Conservation (phyloP, 2,329 filamentous ascomycete species). For the Westerdykella sp. region DNA sequence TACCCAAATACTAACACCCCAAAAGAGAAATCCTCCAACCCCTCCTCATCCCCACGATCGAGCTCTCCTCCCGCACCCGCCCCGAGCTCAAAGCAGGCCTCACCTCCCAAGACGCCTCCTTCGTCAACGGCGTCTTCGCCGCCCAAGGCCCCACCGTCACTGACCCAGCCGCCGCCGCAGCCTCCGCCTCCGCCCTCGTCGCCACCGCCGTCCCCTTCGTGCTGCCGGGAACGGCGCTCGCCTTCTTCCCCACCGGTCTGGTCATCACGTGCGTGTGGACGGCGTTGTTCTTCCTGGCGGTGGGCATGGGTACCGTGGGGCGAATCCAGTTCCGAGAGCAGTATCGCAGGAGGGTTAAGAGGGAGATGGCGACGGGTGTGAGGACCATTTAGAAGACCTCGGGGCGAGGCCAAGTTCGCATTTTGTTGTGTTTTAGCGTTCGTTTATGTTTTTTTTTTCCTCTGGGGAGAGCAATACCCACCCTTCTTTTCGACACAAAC, state of each 20-base stretch:
- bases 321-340: conserved; percentile 60
- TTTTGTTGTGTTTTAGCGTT: too few species aligned
- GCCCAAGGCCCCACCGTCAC: conserved; percentile 48
- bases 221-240: conserved; percentile 60
- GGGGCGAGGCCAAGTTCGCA: too few species aligned
- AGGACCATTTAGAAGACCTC: conserved; percentile 31
- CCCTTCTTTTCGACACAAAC: too few species aligned
- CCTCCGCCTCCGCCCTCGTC: conserved; percentile 39
- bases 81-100: conserved; percentile 57
- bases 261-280: conserved; percentile 61
- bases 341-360: conserved; percentile 50
- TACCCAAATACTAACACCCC: conserved; percentile 8
- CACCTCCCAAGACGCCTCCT: conserved; percentile 63
- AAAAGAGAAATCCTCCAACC: conserved; percentile 53
- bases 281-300: conserved; percentile 47
- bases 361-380: conserved; percentile 29
- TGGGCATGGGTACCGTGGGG: conserved; percentile 59
- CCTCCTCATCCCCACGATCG: conserved; percentile 62
- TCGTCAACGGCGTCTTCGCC: conserved; percentile 65
- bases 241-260: conserved; percentile 65
- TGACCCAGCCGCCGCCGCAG: conserved; percentile 38
- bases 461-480: too few species aligned
- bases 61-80: conserved; percentile 48
- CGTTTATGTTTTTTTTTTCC: too few species aligned
- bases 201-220: conserved; percentile 51